Percentiles rank a stretch among this genome's conserved stretches.
phyloP scores from a whole-genome alignment of 371 early-diverging fungal genomes.

The Mortierella sp. region DNA sequence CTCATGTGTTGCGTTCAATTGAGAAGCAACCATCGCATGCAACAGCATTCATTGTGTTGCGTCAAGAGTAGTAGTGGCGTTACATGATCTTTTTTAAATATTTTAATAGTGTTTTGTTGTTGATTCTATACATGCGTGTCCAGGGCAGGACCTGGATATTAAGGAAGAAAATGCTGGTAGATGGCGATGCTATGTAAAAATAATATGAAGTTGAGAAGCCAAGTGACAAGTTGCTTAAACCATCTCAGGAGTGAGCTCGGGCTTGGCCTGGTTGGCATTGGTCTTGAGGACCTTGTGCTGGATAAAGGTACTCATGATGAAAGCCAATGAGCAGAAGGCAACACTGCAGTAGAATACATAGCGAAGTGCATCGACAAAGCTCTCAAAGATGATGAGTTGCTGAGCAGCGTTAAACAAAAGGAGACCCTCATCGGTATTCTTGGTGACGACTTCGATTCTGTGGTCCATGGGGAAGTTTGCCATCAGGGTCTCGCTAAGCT shows the following conservation, averaged over 20 bases:
- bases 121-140: neutral
- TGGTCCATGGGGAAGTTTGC: conserved; percentile 12
- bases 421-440: conserved; percentile 4
- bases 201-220: no score
- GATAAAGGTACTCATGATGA: conserved; percentile 31
- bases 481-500: conserved; percentile 3
- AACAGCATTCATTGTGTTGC: neutral
- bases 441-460: neutral
- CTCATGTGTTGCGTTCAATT: neutral
- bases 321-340: conserved; percentile 19
- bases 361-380: conserved; percentile 23
- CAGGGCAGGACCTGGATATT: neutral
- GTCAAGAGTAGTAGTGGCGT: neutral
- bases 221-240: neutral
- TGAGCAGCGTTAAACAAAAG: neutral
- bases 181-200: neutral
- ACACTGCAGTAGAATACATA: conserved; percentile 28
- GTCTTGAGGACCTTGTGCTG: conserved; percentile 46
- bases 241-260: conserved; percentile 47
- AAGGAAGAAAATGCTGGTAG: conserved; percentile 1
- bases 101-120: neutral
- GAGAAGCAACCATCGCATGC: neutral
- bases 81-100: no score
- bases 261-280: conserved; percentile 33
- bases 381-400: conserved; percentile 13